A percentile compares a stretch with the other conserved stretches of the same genome.
phyloP scores from a whole-genome alignment of 495 filamentous ascomycete genomes.

The Penicillium roqueforti region DNA sequence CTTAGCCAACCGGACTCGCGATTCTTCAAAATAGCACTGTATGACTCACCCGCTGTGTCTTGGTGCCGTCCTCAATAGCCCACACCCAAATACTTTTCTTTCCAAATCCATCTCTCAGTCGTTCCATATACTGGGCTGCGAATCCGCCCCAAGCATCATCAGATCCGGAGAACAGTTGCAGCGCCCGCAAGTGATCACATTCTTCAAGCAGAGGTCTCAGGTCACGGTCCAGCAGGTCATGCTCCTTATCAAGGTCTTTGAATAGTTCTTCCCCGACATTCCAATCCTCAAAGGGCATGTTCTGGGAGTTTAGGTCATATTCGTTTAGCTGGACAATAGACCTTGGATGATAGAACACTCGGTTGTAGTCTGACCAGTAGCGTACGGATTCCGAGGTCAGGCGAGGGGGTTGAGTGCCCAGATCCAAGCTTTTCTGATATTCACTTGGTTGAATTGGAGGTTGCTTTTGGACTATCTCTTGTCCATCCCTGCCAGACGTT shows the following conservation, averaged over 20 bases:
- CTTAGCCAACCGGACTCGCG: constrained; percentile 2
- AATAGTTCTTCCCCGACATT: constrained; percentile 80
- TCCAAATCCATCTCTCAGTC: constrained; percentile 82
- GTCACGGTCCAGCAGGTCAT: constrained; percentile 85
- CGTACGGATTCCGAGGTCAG: constrained; percentile 68
- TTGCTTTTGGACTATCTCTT: constrained; percentile 62
- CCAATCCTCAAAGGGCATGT: constrained; percentile 84
- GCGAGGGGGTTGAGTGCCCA: constrained; percentile 53
- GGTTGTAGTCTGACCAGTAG: constrained; percentile 95
- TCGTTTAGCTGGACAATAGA: constrained; percentile 87
- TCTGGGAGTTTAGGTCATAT: constrained; percentile 69
- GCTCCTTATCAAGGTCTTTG: constrained; percentile 70
- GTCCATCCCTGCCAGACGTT: constrained; percentile 59
- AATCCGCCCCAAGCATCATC: constrained; percentile 97
- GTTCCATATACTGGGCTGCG: constrained; percentile 70
- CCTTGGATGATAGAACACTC: constrained; percentile 85
- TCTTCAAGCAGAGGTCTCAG: constrained; percentile 84
- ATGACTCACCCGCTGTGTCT: constrained; percentile 52
- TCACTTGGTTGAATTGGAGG: constrained; percentile 60
- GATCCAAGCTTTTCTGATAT: constrained; percentile 75
- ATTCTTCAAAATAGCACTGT: not conserved
- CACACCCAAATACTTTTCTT: constrained; percentile 83
- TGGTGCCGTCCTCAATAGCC: constrained; percentile 66
- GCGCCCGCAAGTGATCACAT: constrained; percentile 83
- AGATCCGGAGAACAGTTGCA: constrained; percentile 72